These are phyloP conservation scores for Glycine latifolia DNA, from an alignment of 306 rosid genomes.

Conservation along the genomic window DNA sequence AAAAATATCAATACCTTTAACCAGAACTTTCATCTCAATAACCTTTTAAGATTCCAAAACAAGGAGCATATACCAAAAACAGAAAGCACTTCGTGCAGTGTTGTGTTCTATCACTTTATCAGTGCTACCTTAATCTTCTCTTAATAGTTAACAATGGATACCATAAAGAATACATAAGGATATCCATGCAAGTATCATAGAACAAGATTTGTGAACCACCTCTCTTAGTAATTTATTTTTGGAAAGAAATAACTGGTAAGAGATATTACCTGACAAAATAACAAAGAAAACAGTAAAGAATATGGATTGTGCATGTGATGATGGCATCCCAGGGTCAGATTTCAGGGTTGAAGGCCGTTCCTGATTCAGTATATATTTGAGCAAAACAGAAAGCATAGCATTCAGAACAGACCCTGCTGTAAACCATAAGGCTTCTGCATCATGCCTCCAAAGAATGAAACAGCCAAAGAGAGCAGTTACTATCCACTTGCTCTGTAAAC, in stretches of 20 bases:
- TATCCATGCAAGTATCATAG: slow-evolving; percentile 31
- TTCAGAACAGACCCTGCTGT: slow-evolving; percentile 75
- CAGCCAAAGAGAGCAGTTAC: slow-evolving; percentile 62
- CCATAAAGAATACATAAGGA: background rate
- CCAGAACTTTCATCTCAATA: no score
- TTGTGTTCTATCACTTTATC: background rate
- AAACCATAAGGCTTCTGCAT: slow-evolving; percentile 82
- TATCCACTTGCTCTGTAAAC: slow-evolving; percentile 90
- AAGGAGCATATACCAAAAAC: background rate
- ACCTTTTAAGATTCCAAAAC: background rate
- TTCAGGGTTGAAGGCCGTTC: slow-evolving; percentile 75
- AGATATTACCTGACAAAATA: slow-evolving; percentile 70
- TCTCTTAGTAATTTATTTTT: slow-evolving; percentile 12
- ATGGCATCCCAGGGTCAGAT: slow-evolving; percentile 98
- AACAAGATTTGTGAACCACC: slow-evolving; percentile 21
- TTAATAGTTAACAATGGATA: background rate
- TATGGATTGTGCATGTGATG: slow-evolving; percentile 86
- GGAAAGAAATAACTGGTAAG: slow-evolving; percentile 30
- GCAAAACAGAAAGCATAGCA: slow-evolving; percentile 57
- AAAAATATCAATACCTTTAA: background rate
- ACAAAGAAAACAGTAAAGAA: slow-evolving; percentile 64
- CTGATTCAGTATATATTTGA: slow-evolving; percentile 79
- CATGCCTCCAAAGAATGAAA: slow-evolving; percentile 81
- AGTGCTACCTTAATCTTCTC: background rate
- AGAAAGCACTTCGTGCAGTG: slow-evolving; percentile 9